A percentile compares a stretch with the other conserved stretches of the same genome.
Conservation (phyloP, 345 rosid species). For the Ceriops decandra region DNA sequence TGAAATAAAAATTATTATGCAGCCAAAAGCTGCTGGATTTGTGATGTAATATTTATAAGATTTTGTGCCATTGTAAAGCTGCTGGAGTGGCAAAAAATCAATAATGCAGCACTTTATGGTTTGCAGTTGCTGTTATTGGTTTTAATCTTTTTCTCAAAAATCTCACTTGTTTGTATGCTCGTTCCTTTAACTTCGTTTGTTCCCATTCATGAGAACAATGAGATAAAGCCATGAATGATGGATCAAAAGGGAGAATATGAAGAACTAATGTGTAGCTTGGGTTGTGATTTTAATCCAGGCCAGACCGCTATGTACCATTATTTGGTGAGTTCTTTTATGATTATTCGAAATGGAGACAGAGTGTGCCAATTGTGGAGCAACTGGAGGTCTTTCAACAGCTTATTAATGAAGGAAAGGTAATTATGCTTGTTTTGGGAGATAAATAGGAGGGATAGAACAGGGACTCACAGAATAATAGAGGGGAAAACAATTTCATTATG, state of each 20-base stretch:
- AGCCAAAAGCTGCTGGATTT: neutral
- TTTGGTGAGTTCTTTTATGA: conserved; percentile 69
- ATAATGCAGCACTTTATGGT: neutral
- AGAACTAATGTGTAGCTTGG: neutral
- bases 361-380: conserved; percentile 78
- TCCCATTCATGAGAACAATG: neutral
- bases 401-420: conserved; percentile 85
- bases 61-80: neutral
- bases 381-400: conserved; percentile 74
- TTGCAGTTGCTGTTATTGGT: neutral
- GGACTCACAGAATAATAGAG: no score
- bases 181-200: neutral
- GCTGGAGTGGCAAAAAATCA: neutral
- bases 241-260: neutral
- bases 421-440: conserved; percentile 1
- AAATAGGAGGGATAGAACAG: no score
- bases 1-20: neutral
- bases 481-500: neutral
- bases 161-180: neutral
- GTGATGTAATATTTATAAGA: neutral
- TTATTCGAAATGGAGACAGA: conserved; percentile 69
- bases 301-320: conserved; percentile 88
- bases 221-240: neutral
- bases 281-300: conserved; percentile 51
- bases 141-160: neutral